phyloP scores from a whole-genome alignment of 2,329 filamentous ascomycete genomes.

The Grosmannia huntii region DNA sequence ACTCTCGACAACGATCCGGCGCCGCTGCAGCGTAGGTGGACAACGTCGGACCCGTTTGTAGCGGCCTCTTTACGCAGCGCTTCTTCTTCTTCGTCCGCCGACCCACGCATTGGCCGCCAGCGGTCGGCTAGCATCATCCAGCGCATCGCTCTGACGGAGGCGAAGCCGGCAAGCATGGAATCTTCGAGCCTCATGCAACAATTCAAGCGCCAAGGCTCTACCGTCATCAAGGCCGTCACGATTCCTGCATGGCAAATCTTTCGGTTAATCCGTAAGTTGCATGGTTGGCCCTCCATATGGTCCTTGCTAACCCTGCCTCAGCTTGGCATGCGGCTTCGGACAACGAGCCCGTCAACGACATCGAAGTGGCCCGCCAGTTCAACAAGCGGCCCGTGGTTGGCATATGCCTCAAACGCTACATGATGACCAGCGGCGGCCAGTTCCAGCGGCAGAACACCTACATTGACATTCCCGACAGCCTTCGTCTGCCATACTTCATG shows the following conservation, averaged over 20 bases:
- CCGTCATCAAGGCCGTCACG: slow-evolving; percentile 64
- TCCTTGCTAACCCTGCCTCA: slow-evolving; percentile 19
- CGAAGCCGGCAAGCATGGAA: slow-evolving; percentile 29
- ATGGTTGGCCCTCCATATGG: background rate
- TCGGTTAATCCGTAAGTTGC: slow-evolving; percentile 64
- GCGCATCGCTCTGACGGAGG: slow-evolving; percentile 40
- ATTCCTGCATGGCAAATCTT: slow-evolving; percentile 99
- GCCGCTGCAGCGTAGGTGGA: slow-evolving; percentile 24
- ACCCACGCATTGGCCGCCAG: slow-evolving; percentile 23
- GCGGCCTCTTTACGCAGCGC: background rate
- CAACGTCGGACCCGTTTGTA: slow-evolving; percentile 10
- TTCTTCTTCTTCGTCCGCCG: slow-evolving; percentile 12
- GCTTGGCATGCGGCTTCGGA: slow-evolving; percentile 67
- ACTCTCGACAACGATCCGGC: slow-evolving; percentile 10
- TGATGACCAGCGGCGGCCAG: slow-evolving; percentile 54
- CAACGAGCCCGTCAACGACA: slow-evolving; percentile 47
- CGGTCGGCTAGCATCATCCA: slow-evolving; percentile 50
- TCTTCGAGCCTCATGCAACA: slow-evolving; percentile 28
- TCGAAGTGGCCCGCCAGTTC: slow-evolving; percentile 81
- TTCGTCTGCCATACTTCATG: slow-evolving; percentile 85
- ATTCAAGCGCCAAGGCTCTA: slow-evolving; percentile 33
- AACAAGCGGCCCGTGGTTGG: slow-evolving; percentile 75
- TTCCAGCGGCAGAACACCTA: slow-evolving; percentile 65
- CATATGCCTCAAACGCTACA: slow-evolving; percentile 86
- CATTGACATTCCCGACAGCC: slow-evolving; percentile 72